Base-by-base conservation (phyloP, 805 yeast genomes). In the Schizosaccharomyces lindneri region DNA sequence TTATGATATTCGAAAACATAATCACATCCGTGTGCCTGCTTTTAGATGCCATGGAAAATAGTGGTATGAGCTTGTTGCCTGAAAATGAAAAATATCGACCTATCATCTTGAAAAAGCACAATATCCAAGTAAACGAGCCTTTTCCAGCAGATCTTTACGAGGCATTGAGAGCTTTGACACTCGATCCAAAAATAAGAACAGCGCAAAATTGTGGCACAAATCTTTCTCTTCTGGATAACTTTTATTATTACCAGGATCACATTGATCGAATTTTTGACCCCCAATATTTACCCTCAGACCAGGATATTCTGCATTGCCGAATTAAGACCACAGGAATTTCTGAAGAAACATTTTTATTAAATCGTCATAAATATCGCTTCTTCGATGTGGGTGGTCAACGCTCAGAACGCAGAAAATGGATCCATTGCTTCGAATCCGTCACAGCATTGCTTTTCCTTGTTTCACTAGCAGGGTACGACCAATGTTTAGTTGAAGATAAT, bases 331-430 rank as follows among this genome's bases (percentile, higher is more conserved):
- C 89, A 1, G 95, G 95, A 73, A 84, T 86, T 17, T 83, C 80
- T 66, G 94, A 86, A 69, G 80, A 83, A 64, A 77, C 77, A 63
- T 83, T 86, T 65, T 80, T 81, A 64, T 76, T 85, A 77, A 85
- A 82, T 55, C 80, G 79, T 24, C 67, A 79, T 41, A 76, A 76
- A 65, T 71, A 81, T 57, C 83, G 80, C 66, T 73, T 81, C 55
- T 80, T 73, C n/a, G 60, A 57, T 31, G 95, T 86, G 60, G 95
- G 95, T 66, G 95, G 95, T 1, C 95, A 86, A 70, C 73, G 95
- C 69, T 80, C 87, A 2, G 95, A 86, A 72, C 78, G 95, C 62
- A 85, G 85, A 68, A 85, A 86, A 70, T 86, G 95, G 95, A 86
- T 86, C 63, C 88, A 86, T 71, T 86, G 94, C 68, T 86, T 86